A percentile compares a stretch with the other conserved stretches of the same genome.
These are phyloP conservation scores for Gliomastix tumulicola DNA, from an alignment of 2,329 filamentous ascomycete genomes.

Conservation along the genomic window DNA sequence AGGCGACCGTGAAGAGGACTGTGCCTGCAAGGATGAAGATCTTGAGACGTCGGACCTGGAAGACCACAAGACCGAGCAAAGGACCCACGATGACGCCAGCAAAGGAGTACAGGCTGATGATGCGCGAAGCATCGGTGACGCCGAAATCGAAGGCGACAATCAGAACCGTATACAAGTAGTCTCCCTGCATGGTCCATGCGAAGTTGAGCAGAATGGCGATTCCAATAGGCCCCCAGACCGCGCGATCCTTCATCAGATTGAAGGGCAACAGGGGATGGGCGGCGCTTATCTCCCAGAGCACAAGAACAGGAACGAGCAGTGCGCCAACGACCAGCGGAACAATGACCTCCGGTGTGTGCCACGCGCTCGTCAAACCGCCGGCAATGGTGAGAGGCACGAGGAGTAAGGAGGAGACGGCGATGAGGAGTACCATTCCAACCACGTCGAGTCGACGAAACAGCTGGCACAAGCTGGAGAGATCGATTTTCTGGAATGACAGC, in stretches of 20 bases:
- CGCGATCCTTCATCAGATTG: slow-evolving; percentile 52
- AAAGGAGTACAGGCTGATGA: slow-evolving; percentile 52
- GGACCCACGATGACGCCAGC: slow-evolving; percentile 50
- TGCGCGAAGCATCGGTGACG: slow-evolving; percentile 47
- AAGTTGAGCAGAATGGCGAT: slow-evolving; percentile 51
- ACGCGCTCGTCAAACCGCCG: slow-evolving; percentile 29
- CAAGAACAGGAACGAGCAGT: slow-evolving; percentile 41
- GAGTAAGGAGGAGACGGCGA: slow-evolving; percentile 37
- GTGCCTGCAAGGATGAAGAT: slow-evolving; percentile 56
- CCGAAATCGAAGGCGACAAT: slow-evolving; percentile 54
- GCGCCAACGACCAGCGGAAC: slow-evolving; percentile 37
- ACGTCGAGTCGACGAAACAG: slow-evolving; percentile 40
- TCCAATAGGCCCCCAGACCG: slow-evolving; percentile 56
- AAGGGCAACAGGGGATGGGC: slow-evolving; percentile 54
- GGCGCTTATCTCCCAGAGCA: slow-evolving; percentile 39
- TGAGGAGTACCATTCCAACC: slow-evolving; percentile 35
- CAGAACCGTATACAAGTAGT: slow-evolving; percentile 58
- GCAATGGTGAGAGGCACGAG: slow-evolving; percentile 38
- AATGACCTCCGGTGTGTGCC: slow-evolving; percentile 29
- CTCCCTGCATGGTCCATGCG: slow-evolving; percentile 55
- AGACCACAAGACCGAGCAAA: slow-evolving; percentile 49
- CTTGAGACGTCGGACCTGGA: slow-evolving; percentile 52
- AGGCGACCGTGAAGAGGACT: slow-evolving; percentile 55
- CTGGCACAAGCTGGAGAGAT: slow-evolving; percentile 20
- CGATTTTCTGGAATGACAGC: slow-evolving; percentile 22